Evolutionary conservation across 2,329 filamentous ascomycete species (phyloP).

Genomic region (Trichothecium sympodiale): DNA sequence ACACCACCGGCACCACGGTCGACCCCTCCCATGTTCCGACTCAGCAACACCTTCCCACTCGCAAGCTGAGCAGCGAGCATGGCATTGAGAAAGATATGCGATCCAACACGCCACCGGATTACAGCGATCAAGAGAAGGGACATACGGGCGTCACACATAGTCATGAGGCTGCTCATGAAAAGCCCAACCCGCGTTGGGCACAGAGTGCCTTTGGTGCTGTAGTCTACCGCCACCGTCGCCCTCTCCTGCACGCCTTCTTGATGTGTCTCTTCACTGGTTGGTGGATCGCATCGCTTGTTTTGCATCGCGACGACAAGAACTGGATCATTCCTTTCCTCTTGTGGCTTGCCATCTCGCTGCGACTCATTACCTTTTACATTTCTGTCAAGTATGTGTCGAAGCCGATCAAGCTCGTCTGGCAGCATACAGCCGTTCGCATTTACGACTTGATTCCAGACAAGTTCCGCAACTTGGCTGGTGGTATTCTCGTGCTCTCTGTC

Average conservation of each 20-base stretch:
- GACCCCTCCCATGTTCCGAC: conserved; percentile 22
- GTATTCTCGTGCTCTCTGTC: conserved; percentile 51
- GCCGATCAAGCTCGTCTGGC: conserved; percentile 59
- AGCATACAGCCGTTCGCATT: conserved; percentile 46
- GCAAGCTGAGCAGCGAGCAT: conserved; percentile 15
- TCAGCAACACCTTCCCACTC: conserved; percentile 20
- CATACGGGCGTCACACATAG: conserved; percentile 19
- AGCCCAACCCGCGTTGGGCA: conserved; percentile 5
- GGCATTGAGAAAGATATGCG: conserved; percentile 12
- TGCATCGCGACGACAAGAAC: conserved; percentile 61
- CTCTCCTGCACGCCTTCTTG: conserved; percentile 34
- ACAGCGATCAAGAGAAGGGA: conserved; percentile 28
- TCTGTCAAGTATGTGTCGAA: conserved; percentile 54
- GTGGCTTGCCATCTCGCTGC: conserved; percentile 63
- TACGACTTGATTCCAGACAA: conserved; percentile 55
- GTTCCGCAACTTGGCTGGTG: conserved; percentile 52
- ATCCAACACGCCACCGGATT: conserved; percentile 19
- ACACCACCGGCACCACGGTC: conserved; percentile 29
- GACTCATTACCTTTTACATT: conserved; percentile 64
- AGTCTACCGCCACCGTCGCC: conserved; percentile 33
- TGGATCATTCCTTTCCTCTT: conserved; percentile 81
- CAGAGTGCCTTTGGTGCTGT: conserved; percentile 12
- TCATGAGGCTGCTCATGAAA: conserved; percentile 9
- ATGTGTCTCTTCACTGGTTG: conserved; percentile 42
- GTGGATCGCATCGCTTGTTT: conserved; percentile 67